Evolutionary conservation across 805 yeast genomes (phyloP), one percentile per base, ranked within the genome.

Genomic region (Hyphopichia homilentoma): DNA sequence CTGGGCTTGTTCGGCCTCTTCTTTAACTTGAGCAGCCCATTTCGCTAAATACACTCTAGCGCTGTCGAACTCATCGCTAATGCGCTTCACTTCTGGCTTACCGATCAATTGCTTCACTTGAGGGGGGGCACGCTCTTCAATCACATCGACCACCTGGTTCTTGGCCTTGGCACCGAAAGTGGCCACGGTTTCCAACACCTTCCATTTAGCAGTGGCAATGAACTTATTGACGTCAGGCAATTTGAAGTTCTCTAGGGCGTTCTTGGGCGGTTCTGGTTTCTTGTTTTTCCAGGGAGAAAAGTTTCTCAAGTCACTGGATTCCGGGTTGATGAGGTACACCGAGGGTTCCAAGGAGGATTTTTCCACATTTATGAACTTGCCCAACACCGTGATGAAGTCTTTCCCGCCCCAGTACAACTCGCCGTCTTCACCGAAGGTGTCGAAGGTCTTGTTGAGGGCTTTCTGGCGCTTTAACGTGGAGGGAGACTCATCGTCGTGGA

Each of bases 1-100:
- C 39, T 75, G 68, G 32, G 76, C 73, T 44, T 79, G 56, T 38
- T 65, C 88, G 2, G 96, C 93, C 54, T 90, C 95, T 47, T 88
- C 89, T 46, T 90, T 93, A 7, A 93, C 93, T 18, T 86, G 86
- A 45, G 86, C 73, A 0, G 97, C 97, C 97, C 97, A 93, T 61
- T 88, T 89, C 4, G 97, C 97, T 38, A 90, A 66, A 54, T 87
- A 90, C 4, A 88, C 83, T 33, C 89, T 74, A 0, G 97, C 97
- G 32, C 90, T 79, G 50, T 89, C 97, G 52, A 89, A 93, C 41
- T 90, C 97, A 41, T 86, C 84, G 37, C 93, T 85, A 16, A 90
- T 75, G 35, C 72, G 76, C 46, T 71, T 73, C 8, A 90, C 95
- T 47, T 86, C 95, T 0, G 96, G 93, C 41, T 81, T 79, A 35